These are phyloP conservation scores for Cadophora malorum DNA, from an alignment of 2,329 filamentous ascomycete species.

Conservation along the genomic window DNA sequence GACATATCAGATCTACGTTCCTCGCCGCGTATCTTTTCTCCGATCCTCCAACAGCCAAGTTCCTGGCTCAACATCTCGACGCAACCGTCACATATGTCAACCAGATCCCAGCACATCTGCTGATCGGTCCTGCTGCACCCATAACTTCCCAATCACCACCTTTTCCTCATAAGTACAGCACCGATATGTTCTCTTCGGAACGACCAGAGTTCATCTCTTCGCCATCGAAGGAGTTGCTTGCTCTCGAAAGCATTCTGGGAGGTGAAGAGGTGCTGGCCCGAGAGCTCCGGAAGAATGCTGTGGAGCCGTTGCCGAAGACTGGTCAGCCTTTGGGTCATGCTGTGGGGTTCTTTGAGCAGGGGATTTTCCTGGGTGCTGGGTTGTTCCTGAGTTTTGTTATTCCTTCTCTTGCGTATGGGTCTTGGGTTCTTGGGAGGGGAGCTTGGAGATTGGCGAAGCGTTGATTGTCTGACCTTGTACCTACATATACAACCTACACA, in stretches of 20 bases:
- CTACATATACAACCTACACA: not conserved
- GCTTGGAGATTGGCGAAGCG: slow-evolving; percentile 14
- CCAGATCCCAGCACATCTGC: slow-evolving; percentile 60
- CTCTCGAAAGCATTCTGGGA: slow-evolving; percentile 7
- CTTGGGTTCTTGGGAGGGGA: slow-evolving; percentile 7
- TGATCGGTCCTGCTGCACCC: slow-evolving; percentile 52
- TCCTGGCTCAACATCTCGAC: slow-evolving; percentile 62
- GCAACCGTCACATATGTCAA: slow-evolving; percentile 60
- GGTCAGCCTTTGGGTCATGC: slow-evolving; percentile 46
- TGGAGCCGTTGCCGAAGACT: slow-evolving; percentile 45
- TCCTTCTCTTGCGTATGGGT: slow-evolving; percentile 8
- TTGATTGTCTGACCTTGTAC: not conserved
- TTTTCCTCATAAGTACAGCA: slow-evolving; percentile 48
- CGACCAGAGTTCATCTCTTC: slow-evolving; percentile 51
- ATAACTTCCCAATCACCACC: slow-evolving; percentile 39
- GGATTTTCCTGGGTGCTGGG: slow-evolving; percentile 49
- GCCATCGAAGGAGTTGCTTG: slow-evolving; percentile 22
- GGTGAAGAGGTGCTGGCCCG: slow-evolving; percentile 4
- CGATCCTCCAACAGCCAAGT: slow-evolving; percentile 58
- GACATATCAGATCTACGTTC: slow-evolving; percentile 46
- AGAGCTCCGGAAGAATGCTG: slow-evolving; percentile 31
- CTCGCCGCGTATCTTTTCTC: slow-evolving; percentile 60
- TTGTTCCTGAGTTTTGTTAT: slow-evolving; percentile 13
- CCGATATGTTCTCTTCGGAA: slow-evolving; percentile 52
- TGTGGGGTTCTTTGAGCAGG: slow-evolving; percentile 57